Base-by-base conservation (phyloP, 2,329 filamentous ascomycete species). In the Drechmeria coniospora region DNA sequence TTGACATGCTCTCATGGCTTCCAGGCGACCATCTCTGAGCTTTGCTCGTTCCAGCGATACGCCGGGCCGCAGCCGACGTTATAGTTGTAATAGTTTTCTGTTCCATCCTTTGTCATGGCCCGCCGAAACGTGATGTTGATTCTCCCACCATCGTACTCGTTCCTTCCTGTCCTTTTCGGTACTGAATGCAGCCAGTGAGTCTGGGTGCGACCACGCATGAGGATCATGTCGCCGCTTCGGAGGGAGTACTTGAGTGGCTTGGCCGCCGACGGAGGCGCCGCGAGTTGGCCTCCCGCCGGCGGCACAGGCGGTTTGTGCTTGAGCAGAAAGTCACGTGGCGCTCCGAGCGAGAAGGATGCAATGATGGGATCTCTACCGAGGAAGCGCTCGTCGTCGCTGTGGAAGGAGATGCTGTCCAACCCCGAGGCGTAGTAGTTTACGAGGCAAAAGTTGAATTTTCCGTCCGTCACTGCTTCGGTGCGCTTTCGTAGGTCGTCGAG, bases 401-500 rank as follows among this genome's bases (percentile, higher is more conserved):
- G 79, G 43, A 78, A 87, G 8, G 74, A 68, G 26, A 87, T 87
- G 38, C 75, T 81, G 47, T 87, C 79, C 5, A 69, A 57, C 0
- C 80, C 79, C 4, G 67, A 68, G n/a, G 75, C 74, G 44, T 87
- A 87, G 54, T 87, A 87, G 44, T 87, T 87, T 4, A 87, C 77
- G 1, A 87, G 62, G 33, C 74, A 79, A 46, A 86, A 82, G 45
- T 87, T 87, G 53, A 78, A 87, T 1, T 45, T 62, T 41, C 68
- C 68, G n/a, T 63, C 64, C 1, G 76, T 80, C 0, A 69, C 67
- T 4, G 63, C 59, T 49, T 87, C 77, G 2, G 77, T 72, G 8
- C 70, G 60, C 19, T 50, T 53, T 8, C 73, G 66, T 6, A 87
- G 60, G 5, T 61, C 49, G 21, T 80, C 68, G 1, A 87, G 62